Evolutionary conservation across 345 rosid genomes (phyloP).

Genomic region (Moricandia moricandioides): DNA sequence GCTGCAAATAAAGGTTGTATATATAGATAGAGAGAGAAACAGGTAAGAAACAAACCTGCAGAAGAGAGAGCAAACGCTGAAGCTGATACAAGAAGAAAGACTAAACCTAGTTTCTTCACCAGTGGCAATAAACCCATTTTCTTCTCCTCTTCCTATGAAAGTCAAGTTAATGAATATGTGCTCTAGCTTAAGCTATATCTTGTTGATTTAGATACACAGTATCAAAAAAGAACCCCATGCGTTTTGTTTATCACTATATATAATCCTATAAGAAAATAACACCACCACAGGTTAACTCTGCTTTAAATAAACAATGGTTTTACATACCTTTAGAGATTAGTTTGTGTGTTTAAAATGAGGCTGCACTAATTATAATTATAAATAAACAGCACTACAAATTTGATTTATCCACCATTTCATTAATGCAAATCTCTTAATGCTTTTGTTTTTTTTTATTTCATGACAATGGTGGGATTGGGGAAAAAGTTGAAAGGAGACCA

Average conservation of each 20-base stretch:
- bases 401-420: not conserved
- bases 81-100: slow-evolving; percentile 54
- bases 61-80: slow-evolving; percentile 42
- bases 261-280: slow-evolving; percentile 9
- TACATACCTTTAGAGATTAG: not conserved
- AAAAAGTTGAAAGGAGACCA: slow-evolving; percentile 50
- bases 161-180: slow-evolving; percentile 2
- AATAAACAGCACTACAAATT: not conserved
- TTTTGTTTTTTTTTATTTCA: slow-evolving; percentile 32
- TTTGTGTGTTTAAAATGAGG: slow-evolving; percentile 8
- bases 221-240: slow-evolving; percentile 30
- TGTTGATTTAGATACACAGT: slow-evolving; percentile 8
- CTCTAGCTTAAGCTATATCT: slow-evolving; percentile 10
- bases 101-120: slow-evolving; percentile 40
- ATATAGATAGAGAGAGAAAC: not conserved
- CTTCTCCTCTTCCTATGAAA: slow-evolving; percentile 6
- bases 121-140: slow-evolving; percentile 41
- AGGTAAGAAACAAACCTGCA: slow-evolving; percentile 43
- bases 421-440: slow-evolving; percentile 2
- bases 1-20: slow-evolving; percentile 19
- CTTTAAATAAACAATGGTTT: not conserved
- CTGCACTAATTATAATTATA: not conserved
- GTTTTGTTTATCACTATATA: slow-evolving; percentile 32
- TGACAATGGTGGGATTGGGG: slow-evolving; percentile 31
- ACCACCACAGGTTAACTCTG: not conserved